Percentiles rank a stretch among this genome's conserved stretches.
phyloP scores from a whole-genome alignment of 306 rosid species.

The Prunus fruticosa region DNA sequence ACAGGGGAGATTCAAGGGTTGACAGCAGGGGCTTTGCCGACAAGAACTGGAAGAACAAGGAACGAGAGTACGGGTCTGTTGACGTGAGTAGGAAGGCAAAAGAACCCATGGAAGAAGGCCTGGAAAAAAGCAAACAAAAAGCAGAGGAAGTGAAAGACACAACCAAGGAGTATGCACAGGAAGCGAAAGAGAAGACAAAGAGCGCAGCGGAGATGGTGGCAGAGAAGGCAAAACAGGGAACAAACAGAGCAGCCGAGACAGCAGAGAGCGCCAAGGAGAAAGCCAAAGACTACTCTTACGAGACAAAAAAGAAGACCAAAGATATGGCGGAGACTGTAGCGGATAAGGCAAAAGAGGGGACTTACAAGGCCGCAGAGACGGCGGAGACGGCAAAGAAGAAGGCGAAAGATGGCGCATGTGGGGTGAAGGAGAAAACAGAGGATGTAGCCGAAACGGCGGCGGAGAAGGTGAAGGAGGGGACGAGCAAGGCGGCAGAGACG shows the following conservation, averaged over 20 bases:
- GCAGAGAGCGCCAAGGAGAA: constrained; percentile 6
- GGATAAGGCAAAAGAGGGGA: constrained; percentile 31
- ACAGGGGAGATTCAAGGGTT: constrained; percentile 25
- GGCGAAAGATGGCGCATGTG: constrained; percentile 27
- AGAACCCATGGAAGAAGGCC: constrained; percentile 24
- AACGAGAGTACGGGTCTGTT: neutral
- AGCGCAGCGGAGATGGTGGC: constrained; percentile 6
- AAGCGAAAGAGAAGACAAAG: constrained; percentile 7
- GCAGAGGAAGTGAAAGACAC: constrained; percentile 27
- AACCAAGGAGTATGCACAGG: constrained; percentile 14
- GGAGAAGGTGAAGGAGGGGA: constrained; percentile 19
- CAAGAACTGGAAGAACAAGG: constrained; percentile 20
- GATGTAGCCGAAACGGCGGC: constrained; percentile 16
- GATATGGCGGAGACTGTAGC: constrained; percentile 15
- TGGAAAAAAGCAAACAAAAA: constrained; percentile 16
- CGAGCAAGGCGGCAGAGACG: constrained; percentile 1
- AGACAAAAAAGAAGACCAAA: constrained; percentile 33
- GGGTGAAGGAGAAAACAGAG: constrained; percentile 27
- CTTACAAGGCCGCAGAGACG: constrained; percentile 10
- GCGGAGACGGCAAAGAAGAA: constrained; percentile 45
- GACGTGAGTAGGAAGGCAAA: constrained; percentile 26
- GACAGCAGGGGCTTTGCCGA: constrained; percentile 22
- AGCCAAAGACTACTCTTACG: constrained; percentile 15
- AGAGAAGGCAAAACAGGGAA: constrained; percentile 28
- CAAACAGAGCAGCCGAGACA: constrained; percentile 11